Percentiles rank a stretch among this genome's conserved stretches.
Evolutionary conservation across 768 basidiomycete genomes (phyloP).

Genomic region (Austroboletus eburneus): DNA sequence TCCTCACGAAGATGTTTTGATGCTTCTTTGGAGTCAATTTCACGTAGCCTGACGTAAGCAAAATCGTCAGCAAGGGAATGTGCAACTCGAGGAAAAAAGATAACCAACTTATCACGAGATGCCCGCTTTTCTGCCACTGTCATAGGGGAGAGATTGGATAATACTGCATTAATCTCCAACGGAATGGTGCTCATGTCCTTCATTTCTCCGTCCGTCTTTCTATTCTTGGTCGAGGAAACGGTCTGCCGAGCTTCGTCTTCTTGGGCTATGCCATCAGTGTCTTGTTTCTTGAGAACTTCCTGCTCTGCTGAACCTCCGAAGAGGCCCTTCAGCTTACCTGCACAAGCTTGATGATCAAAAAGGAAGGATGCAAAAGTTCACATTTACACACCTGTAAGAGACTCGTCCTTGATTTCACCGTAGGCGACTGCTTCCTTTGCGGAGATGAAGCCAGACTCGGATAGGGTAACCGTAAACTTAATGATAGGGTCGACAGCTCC

Average conservation of each 20-base stretch:
- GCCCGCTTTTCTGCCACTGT: conserved; percentile 69
- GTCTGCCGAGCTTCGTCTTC: conserved; percentile 32
- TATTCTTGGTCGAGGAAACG: conserved; percentile 29
- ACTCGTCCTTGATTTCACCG: conserved; percentile 80
- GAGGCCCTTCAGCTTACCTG: conserved; percentile 84
- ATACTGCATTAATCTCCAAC: conserved; percentile 58
- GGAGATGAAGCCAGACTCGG: conserved; percentile 82
- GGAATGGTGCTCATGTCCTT: conserved; percentile 56
- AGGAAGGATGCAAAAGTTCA: not conserved
- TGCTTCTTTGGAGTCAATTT: conserved; percentile 72
- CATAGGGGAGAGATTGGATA: conserved; percentile 69
- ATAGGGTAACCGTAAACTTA: conserved; percentile 78
- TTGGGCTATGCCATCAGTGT: conserved; percentile 12
- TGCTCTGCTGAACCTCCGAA: conserved; percentile 55
- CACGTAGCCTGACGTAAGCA: conserved; percentile 58
- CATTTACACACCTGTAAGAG: conserved; percentile 54
- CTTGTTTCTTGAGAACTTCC: conserved; percentile 29
- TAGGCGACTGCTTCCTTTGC: conserved; percentile 75
- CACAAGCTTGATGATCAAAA: conserved; percentile 10
- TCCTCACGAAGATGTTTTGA: conserved; percentile 81
- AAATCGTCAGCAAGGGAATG: conserved; percentile 2
- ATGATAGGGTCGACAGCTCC: conserved; percentile 81
- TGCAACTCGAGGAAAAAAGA: not conserved
- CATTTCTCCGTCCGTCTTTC: conserved; percentile 35
- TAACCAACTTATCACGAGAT: conserved; percentile 68